Evolutionary conservation across 352 stramenopile species (phyloP).

Genomic region (Phytophthora quininea): DNA sequence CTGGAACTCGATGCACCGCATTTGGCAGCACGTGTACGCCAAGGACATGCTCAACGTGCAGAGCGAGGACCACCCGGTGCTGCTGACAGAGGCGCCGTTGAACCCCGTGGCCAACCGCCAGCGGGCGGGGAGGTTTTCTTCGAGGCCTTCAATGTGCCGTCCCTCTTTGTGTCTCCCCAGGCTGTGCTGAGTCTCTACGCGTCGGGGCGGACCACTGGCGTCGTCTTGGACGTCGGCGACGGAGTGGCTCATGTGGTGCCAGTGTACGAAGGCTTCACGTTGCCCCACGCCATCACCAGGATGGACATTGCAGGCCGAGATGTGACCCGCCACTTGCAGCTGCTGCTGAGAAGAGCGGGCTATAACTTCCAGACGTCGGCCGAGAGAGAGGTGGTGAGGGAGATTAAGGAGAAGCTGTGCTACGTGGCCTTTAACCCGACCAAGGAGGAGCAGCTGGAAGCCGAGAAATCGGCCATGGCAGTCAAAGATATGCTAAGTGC

Average conservation of each 20-base stretch:
- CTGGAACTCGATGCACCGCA: constrained; percentile 88
- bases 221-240: constrained; percentile 90
- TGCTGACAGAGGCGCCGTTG: constrained; percentile 83
- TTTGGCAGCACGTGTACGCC: constrained; percentile 91
- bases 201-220: constrained; percentile 84
- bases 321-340: constrained; percentile 81
- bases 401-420: constrained; percentile 91
- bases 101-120: constrained; percentile 82
- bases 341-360: constrained; percentile 73
- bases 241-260: constrained; percentile 89
- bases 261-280: constrained; percentile 84
- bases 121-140: constrained; percentile 88
- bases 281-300: constrained; percentile 81
- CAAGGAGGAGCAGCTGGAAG: constrained; percentile 84
- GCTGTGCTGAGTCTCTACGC: constrained; percentile 89
- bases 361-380: constrained; percentile 91
- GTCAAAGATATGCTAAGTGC: constrained; percentile 58
- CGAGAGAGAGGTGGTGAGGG: constrained; percentile 85
- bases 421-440: constrained; percentile 86
- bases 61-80: constrained; percentile 85
- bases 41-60: constrained; percentile 90
- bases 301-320: constrained; percentile 87
- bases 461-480: constrained; percentile 59
- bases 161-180: constrained; percentile 87
- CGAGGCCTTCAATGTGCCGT: constrained; percentile 86